Conservation (phyloP, 2,329 filamentous ascomycete species). For the Microdochium paspali region DNA sequence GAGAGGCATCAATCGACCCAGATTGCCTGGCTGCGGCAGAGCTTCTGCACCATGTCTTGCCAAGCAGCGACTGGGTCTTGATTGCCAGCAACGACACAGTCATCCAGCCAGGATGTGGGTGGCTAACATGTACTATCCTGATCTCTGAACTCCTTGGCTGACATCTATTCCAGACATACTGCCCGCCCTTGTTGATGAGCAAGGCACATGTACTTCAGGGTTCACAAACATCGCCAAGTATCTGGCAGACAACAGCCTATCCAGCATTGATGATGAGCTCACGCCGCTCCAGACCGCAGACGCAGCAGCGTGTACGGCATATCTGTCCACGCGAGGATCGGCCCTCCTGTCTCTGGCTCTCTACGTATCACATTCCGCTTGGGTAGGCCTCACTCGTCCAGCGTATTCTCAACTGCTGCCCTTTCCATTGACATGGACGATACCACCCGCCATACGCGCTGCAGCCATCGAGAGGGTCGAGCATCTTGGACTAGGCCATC, state of each 20-base stretch:
- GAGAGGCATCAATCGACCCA: conserved; percentile 80
- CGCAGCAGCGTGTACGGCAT: conserved; percentile 48
- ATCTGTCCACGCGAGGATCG: conserved; percentile 65
- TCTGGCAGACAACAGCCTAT: conserved; percentile 25
- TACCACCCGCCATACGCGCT: conserved; percentile 64
- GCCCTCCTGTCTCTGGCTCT: conserved; percentile 78
- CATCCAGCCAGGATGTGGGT: conserved; percentile 62
- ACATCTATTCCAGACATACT: conserved; percentile 5
- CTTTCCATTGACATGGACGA: conserved; percentile 81
- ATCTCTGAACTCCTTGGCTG: too few species aligned
- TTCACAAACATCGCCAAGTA: conserved; percentile 53
- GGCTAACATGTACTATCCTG: too few species aligned
- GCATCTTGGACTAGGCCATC: conserved; percentile 57
- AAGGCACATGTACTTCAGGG: conserved; percentile 45
- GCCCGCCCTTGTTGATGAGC: conserved; percentile 29
- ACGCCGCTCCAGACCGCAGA: conserved; percentile 33
- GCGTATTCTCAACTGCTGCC: conserved; percentile 72
- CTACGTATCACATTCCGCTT: conserved; percentile 86
- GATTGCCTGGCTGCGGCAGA: conserved; percentile 81
- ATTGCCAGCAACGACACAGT: conserved; percentile 66
- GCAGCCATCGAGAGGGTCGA: conserved; percentile 62
- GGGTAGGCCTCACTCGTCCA: conserved; percentile 65
- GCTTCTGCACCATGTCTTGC: conserved; percentile 58
- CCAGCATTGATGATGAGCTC: conserved; percentile 30
- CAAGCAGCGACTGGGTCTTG: conserved; percentile 54